phyloP scores from a whole-genome alignment of 164 flowering plant genomes.

The Vitis riparia region DNA sequence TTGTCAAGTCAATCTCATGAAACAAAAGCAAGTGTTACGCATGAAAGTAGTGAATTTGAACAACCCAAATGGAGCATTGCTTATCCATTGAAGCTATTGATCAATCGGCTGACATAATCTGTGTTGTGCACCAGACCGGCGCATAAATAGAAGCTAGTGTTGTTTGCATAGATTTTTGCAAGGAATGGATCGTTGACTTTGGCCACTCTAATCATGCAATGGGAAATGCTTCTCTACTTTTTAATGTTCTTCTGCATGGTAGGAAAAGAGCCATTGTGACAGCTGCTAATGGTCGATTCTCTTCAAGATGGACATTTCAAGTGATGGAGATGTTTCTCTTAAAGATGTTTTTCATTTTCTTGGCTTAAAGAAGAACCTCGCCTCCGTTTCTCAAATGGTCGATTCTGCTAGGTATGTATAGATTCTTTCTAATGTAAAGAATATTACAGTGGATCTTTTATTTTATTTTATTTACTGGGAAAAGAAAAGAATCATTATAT shows the following conservation, averaged over 20 bases:
- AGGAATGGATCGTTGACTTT: neutral
- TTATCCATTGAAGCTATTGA: neutral
- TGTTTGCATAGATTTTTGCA: neutral
- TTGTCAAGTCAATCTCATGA: neutral
- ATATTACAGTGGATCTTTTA: neutral
- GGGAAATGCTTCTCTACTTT: neutral
- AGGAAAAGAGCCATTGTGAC: neutral
- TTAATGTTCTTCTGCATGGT: neutral
- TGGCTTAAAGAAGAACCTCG: constrained; percentile 15
- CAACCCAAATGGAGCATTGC: neutral
- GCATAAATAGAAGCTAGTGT: no score
- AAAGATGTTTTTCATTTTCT: constrained; percentile 11
- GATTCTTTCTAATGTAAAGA: neutral
- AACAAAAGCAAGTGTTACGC: neutral
- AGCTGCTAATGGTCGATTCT: neutral
- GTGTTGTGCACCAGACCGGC: neutral
- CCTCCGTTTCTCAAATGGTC: constrained; percentile 15
- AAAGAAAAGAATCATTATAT: constrained; percentile 15
- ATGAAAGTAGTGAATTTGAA: neutral
- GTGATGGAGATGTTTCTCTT: no score
- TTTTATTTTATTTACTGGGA: constrained; percentile 10
- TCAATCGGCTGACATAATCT: neutral
- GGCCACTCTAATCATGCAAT: neutral
- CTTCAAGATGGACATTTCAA: no score
- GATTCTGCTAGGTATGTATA: constrained; percentile 5